Evolutionary conservation across 164 flowering plant genomes (phyloP).

Genomic region (Amborella trichopoda): DNA sequence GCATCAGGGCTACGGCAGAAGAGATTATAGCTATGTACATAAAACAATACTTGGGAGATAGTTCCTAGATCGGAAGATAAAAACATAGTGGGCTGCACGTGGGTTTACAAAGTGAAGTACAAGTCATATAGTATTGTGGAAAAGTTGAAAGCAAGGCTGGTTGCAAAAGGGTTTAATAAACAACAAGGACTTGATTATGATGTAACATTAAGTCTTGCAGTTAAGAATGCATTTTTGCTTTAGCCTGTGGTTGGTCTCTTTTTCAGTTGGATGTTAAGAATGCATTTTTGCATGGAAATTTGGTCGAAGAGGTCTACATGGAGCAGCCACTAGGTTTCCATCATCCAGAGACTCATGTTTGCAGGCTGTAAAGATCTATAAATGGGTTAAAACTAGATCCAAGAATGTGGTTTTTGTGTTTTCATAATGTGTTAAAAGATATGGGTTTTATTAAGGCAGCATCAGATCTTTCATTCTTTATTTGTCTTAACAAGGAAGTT

Average conservation of each 20-base stretch:
- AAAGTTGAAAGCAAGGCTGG: not conserved
- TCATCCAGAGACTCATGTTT: not conserved
- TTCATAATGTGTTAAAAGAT: not conserved
- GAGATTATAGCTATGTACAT: conserved; percentile 1
- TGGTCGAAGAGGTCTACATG: not conserved
- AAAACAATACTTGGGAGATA: conserved; percentile 2
- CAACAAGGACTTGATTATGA: not conserved
- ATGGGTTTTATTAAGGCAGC: not conserved
- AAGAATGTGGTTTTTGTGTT: not conserved
- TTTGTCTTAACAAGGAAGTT: not conserved
- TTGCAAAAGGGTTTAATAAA: not conserved
- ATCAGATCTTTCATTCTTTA: not conserved
- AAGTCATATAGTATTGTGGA: not conserved
- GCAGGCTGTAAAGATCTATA: not conserved
- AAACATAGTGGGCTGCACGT: conserved; percentile 3
- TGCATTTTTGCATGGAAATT: not conserved
- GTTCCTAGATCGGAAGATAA: not conserved
- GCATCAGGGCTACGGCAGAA: not conserved
- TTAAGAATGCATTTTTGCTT: not conserved
- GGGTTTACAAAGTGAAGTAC: conserved; percentile 4
- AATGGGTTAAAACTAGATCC: not conserved
- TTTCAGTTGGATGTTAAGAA: not conserved
- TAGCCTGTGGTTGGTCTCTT: not conserved
- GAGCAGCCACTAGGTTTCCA: not conserved
- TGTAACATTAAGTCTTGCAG: conserved; percentile 2